Percentiles rank a stretch among this genome's conserved stretches.
phyloP scores from a whole-genome alignment of 768 basidiomycete species.

The Tylopilus vinaceipallidus region DNA sequence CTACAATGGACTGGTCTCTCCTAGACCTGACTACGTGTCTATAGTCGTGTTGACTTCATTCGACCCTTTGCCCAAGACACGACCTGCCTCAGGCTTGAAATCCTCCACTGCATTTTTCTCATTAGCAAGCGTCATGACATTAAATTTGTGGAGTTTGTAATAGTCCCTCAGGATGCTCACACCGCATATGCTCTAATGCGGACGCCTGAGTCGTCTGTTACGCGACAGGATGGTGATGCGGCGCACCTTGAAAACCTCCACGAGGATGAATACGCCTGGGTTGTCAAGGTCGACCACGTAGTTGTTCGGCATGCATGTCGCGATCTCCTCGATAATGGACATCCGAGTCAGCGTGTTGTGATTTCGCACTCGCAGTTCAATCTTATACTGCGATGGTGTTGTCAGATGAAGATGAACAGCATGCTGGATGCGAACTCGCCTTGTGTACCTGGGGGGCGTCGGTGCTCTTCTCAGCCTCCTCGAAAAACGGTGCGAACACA shows the following conservation, averaged over 20 bases:
- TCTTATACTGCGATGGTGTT: slow-evolving; percentile 64
- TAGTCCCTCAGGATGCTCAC: slow-evolving; percentile 73
- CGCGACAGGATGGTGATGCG: neutral
- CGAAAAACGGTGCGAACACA: slow-evolving; percentile 53
- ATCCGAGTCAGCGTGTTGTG: slow-evolving; percentile 67
- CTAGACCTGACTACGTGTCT: neutral
- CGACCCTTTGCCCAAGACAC: slow-evolving; percentile 25
- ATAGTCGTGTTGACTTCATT: neutral
- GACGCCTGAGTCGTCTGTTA: neutral
- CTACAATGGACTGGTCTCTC: neutral
- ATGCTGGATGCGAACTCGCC: slow-evolving; percentile 20
- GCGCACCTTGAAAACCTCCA: slow-evolving; percentile 80
- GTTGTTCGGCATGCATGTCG: slow-evolving; percentile 63
- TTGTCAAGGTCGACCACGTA: slow-evolving; percentile 67
- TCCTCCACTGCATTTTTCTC: slow-evolving; percentile 39
- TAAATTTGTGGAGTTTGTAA: slow-evolving; percentile 71
- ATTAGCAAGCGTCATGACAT: slow-evolving; percentile 71
- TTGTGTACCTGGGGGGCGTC: slow-evolving; percentile 42
- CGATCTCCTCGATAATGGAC: slow-evolving; percentile 63
- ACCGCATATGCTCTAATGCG: slow-evolving; percentile 67
- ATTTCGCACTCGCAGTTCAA: slow-evolving; percentile 73
- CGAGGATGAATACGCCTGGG: slow-evolving; percentile 71
- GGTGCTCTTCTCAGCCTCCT: slow-evolving; percentile 35
- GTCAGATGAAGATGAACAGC: neutral
- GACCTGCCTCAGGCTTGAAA: slow-evolving; percentile 33